Evolutionary conservation across 345 rosid genomes (phyloP), one percentile per base, ranked within the genome.

Genomic region (Rhodomyrtus tomentosa): DNA sequence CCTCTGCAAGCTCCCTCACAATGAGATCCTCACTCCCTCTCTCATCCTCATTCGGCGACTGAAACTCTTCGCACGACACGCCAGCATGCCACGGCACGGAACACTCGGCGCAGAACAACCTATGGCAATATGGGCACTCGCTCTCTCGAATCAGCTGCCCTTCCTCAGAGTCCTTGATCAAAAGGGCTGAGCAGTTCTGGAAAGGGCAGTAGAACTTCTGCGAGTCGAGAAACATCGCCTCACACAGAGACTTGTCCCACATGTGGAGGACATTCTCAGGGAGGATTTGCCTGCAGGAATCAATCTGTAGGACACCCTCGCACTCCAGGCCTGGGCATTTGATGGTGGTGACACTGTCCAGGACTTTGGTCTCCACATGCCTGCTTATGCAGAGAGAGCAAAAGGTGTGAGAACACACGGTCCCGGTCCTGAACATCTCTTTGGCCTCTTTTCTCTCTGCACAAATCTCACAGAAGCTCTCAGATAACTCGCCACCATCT

Each of bases 81-180:
- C 88, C 90, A 0, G 84, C 25, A 73, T 92, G 92, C 92, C 91
- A 90, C 10, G 90, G 87, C 9, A 91, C 91, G 10, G 51, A 29
- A 58, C 92, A 89, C 72, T 55, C 55, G 1, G 88, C 93, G 73
- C 92, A 92, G 84, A 92, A 92, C 89, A 90, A 84, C 25, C 96
- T 90, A 24, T 89, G 93, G 80, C 96, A 93, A 51, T 86, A 88
- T 0, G 98, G 95, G 52, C 98, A 94, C 88, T 95, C 95, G 3
- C 94, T 84, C 87, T 91, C 91, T 82, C 85, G 90, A 10, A 92
- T 89, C 8, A 73, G 80, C 29, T 73, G 82, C 25, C 82, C 87
- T 20, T 10, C 85, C 68, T 74, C 74, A 2, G 86, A 89, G 36
- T 88, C 84, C 8, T n/a, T 80, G 80, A 96, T 79, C 90, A 94